A percentile compares a stretch with the other conserved stretches of the same genome.
Conservation (phyloP, 2,329 filamentous ascomycete genomes). For the Colletotrichum sp. region DNA sequence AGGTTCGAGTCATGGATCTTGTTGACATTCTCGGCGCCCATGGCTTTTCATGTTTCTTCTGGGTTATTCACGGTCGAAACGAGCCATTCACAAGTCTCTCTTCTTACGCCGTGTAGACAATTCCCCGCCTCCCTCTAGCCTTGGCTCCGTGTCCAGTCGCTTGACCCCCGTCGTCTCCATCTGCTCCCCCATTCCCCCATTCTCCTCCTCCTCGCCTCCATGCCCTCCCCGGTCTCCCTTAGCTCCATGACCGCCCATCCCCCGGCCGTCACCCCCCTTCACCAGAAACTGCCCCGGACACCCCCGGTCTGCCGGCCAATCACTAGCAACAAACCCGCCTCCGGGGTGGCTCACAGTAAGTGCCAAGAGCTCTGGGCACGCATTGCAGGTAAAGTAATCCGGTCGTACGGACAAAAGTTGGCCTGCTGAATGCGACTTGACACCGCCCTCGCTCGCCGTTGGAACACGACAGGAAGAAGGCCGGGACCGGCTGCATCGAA, state of each 20-base stretch:
- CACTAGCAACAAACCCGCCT: not conserved
- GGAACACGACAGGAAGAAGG: not conserved
- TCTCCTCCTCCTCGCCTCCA: not conserved
- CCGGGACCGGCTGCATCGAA: not conserved
- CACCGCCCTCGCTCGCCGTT: not conserved
- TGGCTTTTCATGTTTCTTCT: not conserved
- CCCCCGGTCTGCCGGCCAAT: constrained; percentile 4
- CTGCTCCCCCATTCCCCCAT: not conserved
- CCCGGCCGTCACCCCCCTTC: not conserved
- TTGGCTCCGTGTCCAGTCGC: not conserved
- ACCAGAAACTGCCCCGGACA: not conserved
- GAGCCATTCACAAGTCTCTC: not conserved
- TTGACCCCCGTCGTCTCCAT: not conserved
- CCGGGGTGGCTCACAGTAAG: not conserved
- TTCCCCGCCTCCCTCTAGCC: not conserved
- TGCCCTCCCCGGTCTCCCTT: not conserved
- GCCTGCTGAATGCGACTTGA: not conserved
- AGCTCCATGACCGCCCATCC: not conserved
- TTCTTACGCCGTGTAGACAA: not conserved
- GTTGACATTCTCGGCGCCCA: not conserved
- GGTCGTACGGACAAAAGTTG: constrained; percentile 1
- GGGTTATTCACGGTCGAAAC: not conserved
- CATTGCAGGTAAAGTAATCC: not conserved
- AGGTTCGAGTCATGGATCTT: constrained; percentile 7
- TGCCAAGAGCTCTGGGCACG: constrained; percentile 16